Evolutionary conservation across 148 eudicot species (phyloP).

Genomic region (Camellia lanceoleosa): DNA sequence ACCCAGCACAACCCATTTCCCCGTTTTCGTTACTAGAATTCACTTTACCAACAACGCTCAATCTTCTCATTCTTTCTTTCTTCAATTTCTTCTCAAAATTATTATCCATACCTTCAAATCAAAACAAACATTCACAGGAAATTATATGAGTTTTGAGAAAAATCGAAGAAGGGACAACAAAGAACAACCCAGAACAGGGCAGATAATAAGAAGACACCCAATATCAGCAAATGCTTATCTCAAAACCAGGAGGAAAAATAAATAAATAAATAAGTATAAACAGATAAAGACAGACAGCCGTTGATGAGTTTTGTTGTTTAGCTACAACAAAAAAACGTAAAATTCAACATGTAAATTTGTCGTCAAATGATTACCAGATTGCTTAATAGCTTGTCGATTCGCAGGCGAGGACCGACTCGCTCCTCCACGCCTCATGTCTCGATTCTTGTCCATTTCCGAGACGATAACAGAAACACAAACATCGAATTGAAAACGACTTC

Average conservation of each 20-base stretch:
- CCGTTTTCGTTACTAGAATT: not conserved
- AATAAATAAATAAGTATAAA: not conserved
- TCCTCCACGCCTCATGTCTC: slow-evolving; percentile 20
- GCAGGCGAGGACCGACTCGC: slow-evolving; percentile 15
- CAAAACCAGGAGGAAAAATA: not conserved
- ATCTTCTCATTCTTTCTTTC: slow-evolving; percentile 34
- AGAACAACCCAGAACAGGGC: slow-evolving; percentile 2
- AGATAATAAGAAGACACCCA: not conserved
- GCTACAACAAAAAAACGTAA: slow-evolving; percentile 12
- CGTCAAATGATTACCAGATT: slow-evolving; percentile 15
- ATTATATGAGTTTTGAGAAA: not conserved
- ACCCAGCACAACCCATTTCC: slow-evolving; percentile 36
- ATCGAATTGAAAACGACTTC: not conserved
- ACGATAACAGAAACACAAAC: not conserved
- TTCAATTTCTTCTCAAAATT: slow-evolving; percentile 15
- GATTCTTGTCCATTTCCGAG: slow-evolving; percentile 23
- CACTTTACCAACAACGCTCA: slow-evolving; percentile 28
- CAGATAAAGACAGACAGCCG: slow-evolving; percentile 23
- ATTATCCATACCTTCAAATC: slow-evolving; percentile 23
- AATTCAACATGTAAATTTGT: not conserved
- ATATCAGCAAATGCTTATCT: not conserved
- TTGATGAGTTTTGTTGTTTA: slow-evolving; percentile 26
- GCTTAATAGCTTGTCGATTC: slow-evolving; percentile 10
- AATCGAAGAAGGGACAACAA: slow-evolving; percentile 10
- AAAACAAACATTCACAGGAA: not conserved